phyloP scores from a whole-genome alignment of 202 grass and related monocot species.

The Sporobolus alterniflorus region DNA sequence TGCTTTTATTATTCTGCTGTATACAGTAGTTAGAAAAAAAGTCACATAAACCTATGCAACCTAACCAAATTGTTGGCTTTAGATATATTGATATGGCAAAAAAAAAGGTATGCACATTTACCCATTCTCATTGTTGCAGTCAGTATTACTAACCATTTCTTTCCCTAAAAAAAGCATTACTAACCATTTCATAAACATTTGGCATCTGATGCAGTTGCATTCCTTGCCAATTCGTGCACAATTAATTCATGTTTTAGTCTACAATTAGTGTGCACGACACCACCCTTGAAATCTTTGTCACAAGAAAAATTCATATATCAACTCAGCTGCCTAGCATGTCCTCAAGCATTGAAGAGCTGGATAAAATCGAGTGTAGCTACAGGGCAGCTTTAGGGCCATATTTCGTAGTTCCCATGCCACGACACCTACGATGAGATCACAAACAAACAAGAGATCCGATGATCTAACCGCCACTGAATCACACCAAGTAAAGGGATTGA shows the following conservation, averaged over 20 bases:
- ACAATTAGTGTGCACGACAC: neutral
- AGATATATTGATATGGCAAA: neutral
- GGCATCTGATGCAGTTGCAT: neutral
- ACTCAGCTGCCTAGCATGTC: neutral
- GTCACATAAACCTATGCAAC: neutral
- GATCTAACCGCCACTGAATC: neutral
- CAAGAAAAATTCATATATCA: neutral
- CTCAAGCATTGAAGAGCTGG: neutral
- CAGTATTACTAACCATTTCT: neutral
- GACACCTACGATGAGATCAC: neutral
- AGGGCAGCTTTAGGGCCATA: neutral
- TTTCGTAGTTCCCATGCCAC: neutral
- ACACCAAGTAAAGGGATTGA: neutral
- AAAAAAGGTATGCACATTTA: too few relatives aligned
- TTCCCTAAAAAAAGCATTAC: too few relatives aligned
- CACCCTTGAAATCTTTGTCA: neutral
- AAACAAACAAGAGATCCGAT: neutral
- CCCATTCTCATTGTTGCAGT: neutral
- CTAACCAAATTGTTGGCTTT: neutral
- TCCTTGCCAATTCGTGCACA: neutral
- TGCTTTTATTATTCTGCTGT: neutral
- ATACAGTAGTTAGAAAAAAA: neutral
- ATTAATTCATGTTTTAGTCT: neutral
- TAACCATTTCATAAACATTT: neutral
- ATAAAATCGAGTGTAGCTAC: neutral